These are phyloP conservation scores for Hericium alpestre DNA, from an alignment of 768 basidiomycete species.

Conservation along the genomic window DNA sequence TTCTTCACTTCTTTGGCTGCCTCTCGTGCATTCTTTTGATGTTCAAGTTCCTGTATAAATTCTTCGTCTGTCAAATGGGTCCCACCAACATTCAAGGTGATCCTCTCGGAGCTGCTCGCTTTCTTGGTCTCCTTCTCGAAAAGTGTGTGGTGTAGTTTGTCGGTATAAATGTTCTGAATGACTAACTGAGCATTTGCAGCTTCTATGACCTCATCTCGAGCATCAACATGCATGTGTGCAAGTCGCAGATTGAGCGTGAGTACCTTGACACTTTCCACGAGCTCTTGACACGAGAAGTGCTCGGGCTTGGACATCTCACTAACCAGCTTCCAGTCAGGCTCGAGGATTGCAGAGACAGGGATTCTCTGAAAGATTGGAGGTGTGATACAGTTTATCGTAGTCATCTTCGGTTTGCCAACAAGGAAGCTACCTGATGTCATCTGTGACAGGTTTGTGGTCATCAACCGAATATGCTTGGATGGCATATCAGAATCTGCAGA, in stretches of 20 bases:
- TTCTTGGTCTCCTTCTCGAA: not conserved
- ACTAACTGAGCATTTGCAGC: not conserved
- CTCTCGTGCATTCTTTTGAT: not conserved
- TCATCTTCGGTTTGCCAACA: not conserved
- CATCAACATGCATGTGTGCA: not conserved
- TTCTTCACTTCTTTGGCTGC: not conserved
- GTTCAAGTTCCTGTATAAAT: not conserved
- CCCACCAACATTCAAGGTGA: not conserved
- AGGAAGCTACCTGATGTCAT: not conserved
- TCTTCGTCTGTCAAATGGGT: no score
- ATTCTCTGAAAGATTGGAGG: not conserved
- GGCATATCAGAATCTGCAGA: not conserved
- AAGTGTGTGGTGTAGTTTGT: not conserved
- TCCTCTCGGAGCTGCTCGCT: not conserved
- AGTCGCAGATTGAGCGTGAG: not conserved
- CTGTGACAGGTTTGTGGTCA: not conserved
- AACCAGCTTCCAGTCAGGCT: not conserved
- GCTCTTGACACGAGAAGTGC: not conserved
- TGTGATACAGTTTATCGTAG: not conserved
- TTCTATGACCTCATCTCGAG: not conserved
- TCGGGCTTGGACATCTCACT: not conserved
- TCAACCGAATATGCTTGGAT: not conserved
- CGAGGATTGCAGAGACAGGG: not conserved
- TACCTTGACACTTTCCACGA: not conserved
- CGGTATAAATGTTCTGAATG: not conserved